Percentiles rank a stretch among this genome's conserved stretches.
phyloP scores from a whole-genome alignment of 179 eudicot genomes.

The Carnegiea gigantea region DNA sequence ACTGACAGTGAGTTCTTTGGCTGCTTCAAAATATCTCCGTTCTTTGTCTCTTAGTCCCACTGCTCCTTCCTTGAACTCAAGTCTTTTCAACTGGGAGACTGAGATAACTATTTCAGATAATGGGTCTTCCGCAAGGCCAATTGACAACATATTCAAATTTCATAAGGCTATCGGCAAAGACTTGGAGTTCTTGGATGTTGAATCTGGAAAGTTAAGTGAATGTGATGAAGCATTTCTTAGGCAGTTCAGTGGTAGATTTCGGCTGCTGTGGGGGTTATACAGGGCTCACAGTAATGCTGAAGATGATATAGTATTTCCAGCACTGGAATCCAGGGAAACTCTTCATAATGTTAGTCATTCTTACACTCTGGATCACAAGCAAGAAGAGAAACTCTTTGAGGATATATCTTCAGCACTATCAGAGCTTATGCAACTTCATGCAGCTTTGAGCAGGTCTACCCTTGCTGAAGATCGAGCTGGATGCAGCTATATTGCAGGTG shows the following conservation, averaged over 20 bases:
- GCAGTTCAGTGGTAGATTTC: slow-evolving; percentile 87
- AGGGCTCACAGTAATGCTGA: slow-evolving; percentile 98
- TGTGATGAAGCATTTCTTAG: slow-evolving; percentile 68
- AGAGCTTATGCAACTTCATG: slow-evolving; percentile 65
- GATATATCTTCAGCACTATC: slow-evolving; percentile 74
- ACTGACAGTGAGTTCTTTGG: slow-evolving; percentile 49
- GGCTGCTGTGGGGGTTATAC: slow-evolving; percentile 81
- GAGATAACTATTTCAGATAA: slow-evolving; percentile 47
- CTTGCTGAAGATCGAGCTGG: slow-evolving; percentile 29
- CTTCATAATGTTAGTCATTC: slow-evolving; percentile 95
- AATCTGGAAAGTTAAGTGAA: slow-evolving; percentile 74
- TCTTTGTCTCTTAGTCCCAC: slow-evolving; percentile 69
- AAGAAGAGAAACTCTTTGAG: slow-evolving; percentile 87
- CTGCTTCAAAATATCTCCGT: slow-evolving; percentile 72
- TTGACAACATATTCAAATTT: slow-evolving; percentile 85
- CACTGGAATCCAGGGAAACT: slow-evolving; percentile 84
- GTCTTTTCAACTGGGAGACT: slow-evolving; percentile 91
- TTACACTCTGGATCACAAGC: slow-evolving; percentile 90
- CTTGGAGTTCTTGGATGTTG: slow-evolving; percentile 86
- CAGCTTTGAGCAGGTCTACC: slow-evolving; percentile 34
- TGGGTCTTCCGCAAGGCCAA: slow-evolving; percentile 64
- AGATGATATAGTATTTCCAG: slow-evolving; percentile 96
- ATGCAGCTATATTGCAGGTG: slow-evolving; percentile 32
- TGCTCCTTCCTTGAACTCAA: slow-evolving; percentile 87
- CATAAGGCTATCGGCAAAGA: slow-evolving; percentile 94